These are phyloP conservation scores for Calvatia gigantea DNA, from an alignment of 768 basidiomycete genomes.

Conservation along the genomic window DNA sequence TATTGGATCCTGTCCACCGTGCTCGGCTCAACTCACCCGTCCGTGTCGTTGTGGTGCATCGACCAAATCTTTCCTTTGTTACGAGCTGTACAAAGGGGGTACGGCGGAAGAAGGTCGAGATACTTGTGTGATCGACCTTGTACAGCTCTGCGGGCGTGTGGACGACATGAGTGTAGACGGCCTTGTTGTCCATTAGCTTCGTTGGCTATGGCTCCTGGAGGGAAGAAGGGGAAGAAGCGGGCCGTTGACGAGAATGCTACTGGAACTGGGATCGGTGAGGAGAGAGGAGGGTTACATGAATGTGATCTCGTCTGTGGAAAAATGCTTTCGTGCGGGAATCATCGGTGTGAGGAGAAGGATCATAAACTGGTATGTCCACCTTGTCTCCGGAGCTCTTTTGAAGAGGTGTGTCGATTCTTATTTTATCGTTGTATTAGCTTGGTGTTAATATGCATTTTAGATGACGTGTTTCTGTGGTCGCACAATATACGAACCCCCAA, in stretches of 20 bases:
- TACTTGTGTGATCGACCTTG: slow-evolving; percentile 84
- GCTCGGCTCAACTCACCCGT: slow-evolving; percentile 60
- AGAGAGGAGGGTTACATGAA: slow-evolving; percentile 69
- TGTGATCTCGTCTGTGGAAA: slow-evolving; percentile 83
- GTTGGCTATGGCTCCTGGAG: slow-evolving; percentile 33
- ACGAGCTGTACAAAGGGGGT: slow-evolving; percentile 33
- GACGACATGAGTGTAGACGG: slow-evolving; percentile 81
- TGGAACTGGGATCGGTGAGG: slow-evolving; percentile 42
- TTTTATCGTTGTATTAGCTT: neutral
- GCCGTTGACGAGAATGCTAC: slow-evolving; percentile 19
- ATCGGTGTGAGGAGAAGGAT: slow-evolving; percentile 75
- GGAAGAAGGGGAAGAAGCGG: slow-evolving; percentile 63
- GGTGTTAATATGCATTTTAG: slow-evolving; percentile 30
- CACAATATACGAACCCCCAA: slow-evolving; percentile 86
- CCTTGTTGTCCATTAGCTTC: slow-evolving; percentile 87
- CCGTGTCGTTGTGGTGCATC: slow-evolving; percentile 88
- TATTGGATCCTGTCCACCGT: slow-evolving; percentile 76
- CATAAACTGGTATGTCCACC: slow-evolving; percentile 80
- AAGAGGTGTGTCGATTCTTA: slow-evolving; percentile 60
- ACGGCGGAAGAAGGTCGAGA: slow-evolving; percentile 42
- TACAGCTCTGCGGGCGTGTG: slow-evolving; percentile 76
- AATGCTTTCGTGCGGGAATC: slow-evolving; percentile 69
- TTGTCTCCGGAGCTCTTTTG: slow-evolving; percentile 87
- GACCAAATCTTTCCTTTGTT: slow-evolving; percentile 53
- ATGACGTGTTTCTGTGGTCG: slow-evolving; percentile 79